Conservation (phyloP, 2,329 filamentous ascomycete species). For the Arthrobotrys sphaeroides region DNA sequence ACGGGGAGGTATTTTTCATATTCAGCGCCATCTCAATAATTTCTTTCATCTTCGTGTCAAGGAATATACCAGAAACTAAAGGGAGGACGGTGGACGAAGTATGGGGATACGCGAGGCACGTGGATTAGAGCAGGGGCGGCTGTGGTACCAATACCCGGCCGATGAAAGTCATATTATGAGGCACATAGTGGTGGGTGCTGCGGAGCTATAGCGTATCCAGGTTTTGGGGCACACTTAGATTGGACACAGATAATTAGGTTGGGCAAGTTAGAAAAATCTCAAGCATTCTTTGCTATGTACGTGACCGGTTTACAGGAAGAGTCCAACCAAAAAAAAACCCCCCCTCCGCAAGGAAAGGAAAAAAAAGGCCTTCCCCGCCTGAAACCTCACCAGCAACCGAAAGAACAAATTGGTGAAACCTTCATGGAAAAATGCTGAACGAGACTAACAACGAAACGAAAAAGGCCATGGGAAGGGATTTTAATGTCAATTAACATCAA, state of each 20-base stretch:
- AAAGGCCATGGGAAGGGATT: too few relatives aligned
- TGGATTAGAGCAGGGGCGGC: slow-evolving; percentile 9
- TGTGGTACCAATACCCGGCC: not conserved
- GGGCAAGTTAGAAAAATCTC: too few relatives aligned
- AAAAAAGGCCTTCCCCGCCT: not conserved
- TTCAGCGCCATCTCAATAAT: slow-evolving; percentile 78
- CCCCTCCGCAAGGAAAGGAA: not conserved
- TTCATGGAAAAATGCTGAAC: too few relatives aligned
- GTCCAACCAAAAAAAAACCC: not conserved
- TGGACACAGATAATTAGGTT: too few relatives aligned
- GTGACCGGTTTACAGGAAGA: not conserved
- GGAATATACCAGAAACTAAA: slow-evolving; percentile 84
- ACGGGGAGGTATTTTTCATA: slow-evolving; percentile 89
- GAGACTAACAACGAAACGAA: not conserved
- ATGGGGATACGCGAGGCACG: slow-evolving; percentile 36
- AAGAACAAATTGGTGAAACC: too few relatives aligned
- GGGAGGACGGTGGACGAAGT: slow-evolving; percentile 66
- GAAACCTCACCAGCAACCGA: not conserved
- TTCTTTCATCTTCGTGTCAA: slow-evolving; percentile 76
- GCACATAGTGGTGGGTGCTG: too few relatives aligned
- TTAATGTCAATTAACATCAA: too few relatives aligned
- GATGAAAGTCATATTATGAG: too few relatives aligned
- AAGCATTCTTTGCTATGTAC: not conserved
- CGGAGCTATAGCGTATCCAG: too few relatives aligned
- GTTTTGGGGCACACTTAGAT: too few relatives aligned